Conservation (phyloP, 176 grass and related monocot genomes). For the Phoenix dactylifera region DNA sequence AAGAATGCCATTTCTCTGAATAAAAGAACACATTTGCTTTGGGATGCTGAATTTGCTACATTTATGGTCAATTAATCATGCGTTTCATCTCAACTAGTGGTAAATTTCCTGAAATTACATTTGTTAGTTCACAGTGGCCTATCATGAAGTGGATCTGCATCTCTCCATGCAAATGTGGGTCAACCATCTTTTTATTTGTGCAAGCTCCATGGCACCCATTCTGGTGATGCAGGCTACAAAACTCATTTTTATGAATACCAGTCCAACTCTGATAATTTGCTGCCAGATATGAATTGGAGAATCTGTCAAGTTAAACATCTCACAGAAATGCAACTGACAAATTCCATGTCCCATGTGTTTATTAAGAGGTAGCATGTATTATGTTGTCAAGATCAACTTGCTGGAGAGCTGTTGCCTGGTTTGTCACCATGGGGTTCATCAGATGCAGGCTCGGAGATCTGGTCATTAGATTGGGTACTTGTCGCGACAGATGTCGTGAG, state of each 20-base stretch:
- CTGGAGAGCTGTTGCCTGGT: not conserved
- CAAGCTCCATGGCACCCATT: no score
- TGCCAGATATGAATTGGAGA: not conserved
- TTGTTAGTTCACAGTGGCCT: no score
- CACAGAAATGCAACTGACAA: not conserved
- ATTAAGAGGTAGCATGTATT: not conserved
- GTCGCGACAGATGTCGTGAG: not conserved
- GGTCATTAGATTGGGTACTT: constrained; percentile 1
- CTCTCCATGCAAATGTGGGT: no score
- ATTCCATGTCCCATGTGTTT: not conserved
- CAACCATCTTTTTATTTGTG: no score
- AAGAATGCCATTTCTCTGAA: not conserved
- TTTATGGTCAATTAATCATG: no score
- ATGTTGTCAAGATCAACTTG: not conserved
- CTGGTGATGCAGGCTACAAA: no score
- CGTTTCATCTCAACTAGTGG: no score
- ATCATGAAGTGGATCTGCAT: no score
- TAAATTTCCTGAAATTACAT: no score
- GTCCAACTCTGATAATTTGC: no score
- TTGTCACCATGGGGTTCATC: not conserved
- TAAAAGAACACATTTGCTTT: not conserved
- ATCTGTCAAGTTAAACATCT: not conserved
- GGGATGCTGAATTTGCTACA: no score
- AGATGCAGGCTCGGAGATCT: not conserved
- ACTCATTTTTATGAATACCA: no score